Base-by-base conservation (phyloP, 1,139 yeast species). In the Suhomyces ambrosiae region DNA sequence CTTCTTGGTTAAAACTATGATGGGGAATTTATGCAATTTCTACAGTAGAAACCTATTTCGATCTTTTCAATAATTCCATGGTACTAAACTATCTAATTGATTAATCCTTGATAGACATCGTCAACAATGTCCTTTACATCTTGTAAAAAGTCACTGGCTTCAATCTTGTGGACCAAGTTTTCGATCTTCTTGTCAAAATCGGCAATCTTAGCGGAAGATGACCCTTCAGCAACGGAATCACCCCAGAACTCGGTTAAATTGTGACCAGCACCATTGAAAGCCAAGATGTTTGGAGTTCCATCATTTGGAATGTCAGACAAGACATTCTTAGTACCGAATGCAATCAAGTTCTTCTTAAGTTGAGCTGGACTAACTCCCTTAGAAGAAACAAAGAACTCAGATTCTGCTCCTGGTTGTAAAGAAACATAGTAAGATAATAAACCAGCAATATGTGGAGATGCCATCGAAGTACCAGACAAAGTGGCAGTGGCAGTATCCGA, bases 401-500 rank as follows among this genome's bases (percentile, higher is more conserved):
- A 88, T 46, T 77, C 84, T 21, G 85, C 65, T 37, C 80, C 86
- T 50, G 98, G 98, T 68, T 87, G 94, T 63, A 92, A 80, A 15
- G 97, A 87, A 54, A 92, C 72, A 69, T 80, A 90, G 77, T 92
- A 92, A 4, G 97, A 71, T 58, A 84, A 74, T 62, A 92, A 76
- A 52, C 98, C 98, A 46, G 89, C 85, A 61, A 92, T 85, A 61
- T 92, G 97, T 37, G 98, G 98, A 31, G 97, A 87, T 23, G 98
- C 98, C 98, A 92, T 92, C 14, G 98, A 92, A 14, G 98, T 92
- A 68, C 98, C 98, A 27, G 97, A 88, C 65, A 92, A 76, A 36
- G 92, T 81, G 44, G 96, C 95, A 49, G 95, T 84, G 33, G 94
- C 89, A 41, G 76, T 64, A 49, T 81, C 80, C 26, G 95, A 83